phyloP scores from a whole-genome alignment of 2,329 filamentous ascomycete species.

The Alternaria ventricosa region DNA sequence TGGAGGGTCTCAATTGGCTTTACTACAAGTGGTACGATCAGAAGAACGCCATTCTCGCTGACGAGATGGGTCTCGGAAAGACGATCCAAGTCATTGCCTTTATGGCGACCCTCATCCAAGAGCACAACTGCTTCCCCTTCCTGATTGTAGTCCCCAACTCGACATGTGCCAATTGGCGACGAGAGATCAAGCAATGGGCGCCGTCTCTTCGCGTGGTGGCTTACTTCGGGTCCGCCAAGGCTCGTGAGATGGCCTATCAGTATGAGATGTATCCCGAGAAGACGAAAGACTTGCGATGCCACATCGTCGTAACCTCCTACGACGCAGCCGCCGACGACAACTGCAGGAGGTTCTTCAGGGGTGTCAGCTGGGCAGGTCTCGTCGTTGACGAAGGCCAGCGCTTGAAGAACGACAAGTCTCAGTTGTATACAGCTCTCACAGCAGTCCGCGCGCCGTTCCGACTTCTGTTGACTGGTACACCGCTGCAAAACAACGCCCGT shows the following conservation, averaged over 20 bases:
- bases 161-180: conserved; percentile 96
- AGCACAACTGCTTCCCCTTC: conserved; percentile 83
- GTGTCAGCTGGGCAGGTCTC: conserved; percentile 82
- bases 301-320: conserved; percentile 94
- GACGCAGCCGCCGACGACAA: conserved; percentile 81
- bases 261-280: conserved; percentile 82
- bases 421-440: conserved; percentile 77
- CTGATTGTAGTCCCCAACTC: conserved; percentile 92
- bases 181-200: conserved; percentile 94
- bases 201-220: conserved; percentile 87
- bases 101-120: conserved; percentile 70
- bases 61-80: conserved; percentile 98
- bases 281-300: conserved; percentile 75
- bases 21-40: conserved; percentile 85
- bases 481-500: conserved; percentile 91
- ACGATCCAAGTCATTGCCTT: conserved; percentile 91
- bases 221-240: conserved; percentile 79
- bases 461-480: conserved; percentile 85
- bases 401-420: conserved; percentile 88
- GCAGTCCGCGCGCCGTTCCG: conserved; percentile 81
- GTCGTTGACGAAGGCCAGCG: conserved; percentile 96
- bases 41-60: conserved; percentile 88
- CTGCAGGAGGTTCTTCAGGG: conserved; percentile 69
- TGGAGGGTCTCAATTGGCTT: conserved; percentile 94
- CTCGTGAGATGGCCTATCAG: conserved; percentile 77